phyloP scores from a whole-genome alignment of 192 early-diverging fungal species.

The Backusella luteola region DNA sequence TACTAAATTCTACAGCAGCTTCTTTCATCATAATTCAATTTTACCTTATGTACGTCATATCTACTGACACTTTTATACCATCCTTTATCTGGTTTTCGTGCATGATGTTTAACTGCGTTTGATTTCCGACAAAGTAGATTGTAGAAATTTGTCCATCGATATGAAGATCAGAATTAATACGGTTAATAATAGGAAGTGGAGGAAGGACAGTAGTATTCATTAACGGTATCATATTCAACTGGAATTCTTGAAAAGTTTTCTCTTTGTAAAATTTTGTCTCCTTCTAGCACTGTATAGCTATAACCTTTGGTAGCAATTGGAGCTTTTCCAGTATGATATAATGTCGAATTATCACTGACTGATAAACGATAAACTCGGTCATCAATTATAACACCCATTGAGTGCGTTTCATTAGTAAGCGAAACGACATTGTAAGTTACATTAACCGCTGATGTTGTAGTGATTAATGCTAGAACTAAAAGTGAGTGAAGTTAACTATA shows the following conservation, averaged over 20 bases:
- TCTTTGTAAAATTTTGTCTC: background rate
- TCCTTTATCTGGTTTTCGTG: background rate
- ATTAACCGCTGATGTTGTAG: background rate
- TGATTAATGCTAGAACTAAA: background rate
- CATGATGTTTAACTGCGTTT: background rate
- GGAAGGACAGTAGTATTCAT: background rate
- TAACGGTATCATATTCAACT: background rate
- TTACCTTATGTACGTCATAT: slow-evolving; percentile 14
- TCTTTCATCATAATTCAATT: too few species aligned
- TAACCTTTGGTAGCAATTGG: background rate
- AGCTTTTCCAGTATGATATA: background rate
- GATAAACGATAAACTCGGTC: background rate
- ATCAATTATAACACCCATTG: slow-evolving; percentile 5
- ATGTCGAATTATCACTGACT: background rate
- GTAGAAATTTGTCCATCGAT: slow-evolving; percentile 8
- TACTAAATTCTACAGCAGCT: background rate
- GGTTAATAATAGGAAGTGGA: slow-evolving; percentile 9
- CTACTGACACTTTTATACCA: background rate
- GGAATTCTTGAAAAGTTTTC: background rate
- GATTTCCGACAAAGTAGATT: slow-evolving; percentile 5
- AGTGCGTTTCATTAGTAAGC: background rate
- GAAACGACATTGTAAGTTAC: slow-evolving; percentile 12
- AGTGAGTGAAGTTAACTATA: too few species aligned
- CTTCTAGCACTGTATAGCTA: background rate
- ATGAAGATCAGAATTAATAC: background rate